phyloP scores from a whole-genome alignment of 768 basidiomycete genomes.

The Lactifluus subvellereus region DNA sequence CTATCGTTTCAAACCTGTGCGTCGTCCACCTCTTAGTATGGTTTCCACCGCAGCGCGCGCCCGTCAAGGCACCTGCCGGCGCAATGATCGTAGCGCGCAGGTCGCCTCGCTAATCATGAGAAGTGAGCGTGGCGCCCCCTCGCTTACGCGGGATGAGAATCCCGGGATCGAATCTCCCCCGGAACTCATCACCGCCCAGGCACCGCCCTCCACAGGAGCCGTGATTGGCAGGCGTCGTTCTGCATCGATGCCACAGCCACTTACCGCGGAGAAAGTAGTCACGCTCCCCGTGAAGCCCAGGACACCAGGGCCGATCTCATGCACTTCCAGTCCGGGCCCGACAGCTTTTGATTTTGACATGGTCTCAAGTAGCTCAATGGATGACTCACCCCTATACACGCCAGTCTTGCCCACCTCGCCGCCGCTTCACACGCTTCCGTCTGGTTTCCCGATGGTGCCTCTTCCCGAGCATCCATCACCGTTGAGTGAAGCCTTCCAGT shows the following conservation, averaged over 20 bases:
- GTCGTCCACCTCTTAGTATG: constrained; percentile 14
- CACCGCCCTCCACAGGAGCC: background rate
- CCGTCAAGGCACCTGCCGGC: background rate
- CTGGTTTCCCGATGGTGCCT: constrained; percentile 9
- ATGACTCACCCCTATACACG: constrained; percentile 17
- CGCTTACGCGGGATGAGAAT: background rate
- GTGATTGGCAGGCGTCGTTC: constrained; percentile 19
- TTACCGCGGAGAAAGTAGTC: constrained; percentile 1
- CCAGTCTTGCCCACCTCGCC: constrained; percentile 9
- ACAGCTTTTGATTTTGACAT: constrained; percentile 13
- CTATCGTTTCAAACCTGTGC: constrained; percentile 56
- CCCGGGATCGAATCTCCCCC: background rate
- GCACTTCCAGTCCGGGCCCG: constrained; percentile 19
- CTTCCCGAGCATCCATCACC: constrained; percentile 1
- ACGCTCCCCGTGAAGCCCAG: background rate
- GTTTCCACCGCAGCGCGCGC: background rate
- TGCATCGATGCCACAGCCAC: constrained; percentile 22
- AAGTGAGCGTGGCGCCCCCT: constrained; percentile 11
- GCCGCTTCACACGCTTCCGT: background rate
- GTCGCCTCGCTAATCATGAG: constrained; percentile 14
- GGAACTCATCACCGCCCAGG: background rate
- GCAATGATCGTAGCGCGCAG: constrained; percentile 18
- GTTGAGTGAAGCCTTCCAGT: background rate
- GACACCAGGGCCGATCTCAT: constrained; percentile 13
- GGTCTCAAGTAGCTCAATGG: constrained; percentile 15